phyloP scores from a whole-genome alignment of 768 basidiomycete genomes.

The Trametes meyenii region DNA sequence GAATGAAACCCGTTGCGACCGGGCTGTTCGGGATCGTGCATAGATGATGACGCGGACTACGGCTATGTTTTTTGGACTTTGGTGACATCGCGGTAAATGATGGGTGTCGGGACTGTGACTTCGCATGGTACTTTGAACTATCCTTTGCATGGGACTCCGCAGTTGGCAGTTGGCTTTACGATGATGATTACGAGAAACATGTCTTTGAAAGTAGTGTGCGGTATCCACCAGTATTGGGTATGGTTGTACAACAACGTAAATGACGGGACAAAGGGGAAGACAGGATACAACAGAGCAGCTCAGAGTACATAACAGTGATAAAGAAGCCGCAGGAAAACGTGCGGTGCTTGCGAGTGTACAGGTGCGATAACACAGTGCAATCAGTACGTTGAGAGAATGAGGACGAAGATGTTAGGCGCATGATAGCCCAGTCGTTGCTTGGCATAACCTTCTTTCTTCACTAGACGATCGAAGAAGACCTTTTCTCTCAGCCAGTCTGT shows the following conservation, averaged over 20 bases:
- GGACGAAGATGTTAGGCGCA: conserved; percentile 79
- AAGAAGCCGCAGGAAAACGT: background rate
- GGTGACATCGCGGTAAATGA: background rate
- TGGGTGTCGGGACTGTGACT: background rate
- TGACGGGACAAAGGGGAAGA: background rate
- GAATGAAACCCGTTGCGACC: no score
- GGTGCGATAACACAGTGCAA: background rate
- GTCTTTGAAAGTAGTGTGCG: background rate
- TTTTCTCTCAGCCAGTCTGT: conserved; percentile 80
- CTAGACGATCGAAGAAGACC: conserved; percentile 67
- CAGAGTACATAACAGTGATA: background rate
- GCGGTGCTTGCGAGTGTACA: background rate
- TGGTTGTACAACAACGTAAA: background rate
- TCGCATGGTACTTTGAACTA: background rate
- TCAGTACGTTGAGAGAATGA: conserved; percentile 35
- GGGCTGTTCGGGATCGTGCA: background rate
- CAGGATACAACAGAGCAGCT: background rate
- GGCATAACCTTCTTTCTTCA: conserved; percentile 62
- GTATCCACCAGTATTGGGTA: background rate
- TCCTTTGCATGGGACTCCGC: background rate
- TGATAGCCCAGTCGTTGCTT: conserved; percentile 67
- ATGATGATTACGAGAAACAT: no score
- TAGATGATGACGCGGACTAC: background rate
- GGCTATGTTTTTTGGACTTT: background rate
- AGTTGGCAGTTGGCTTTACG: background rate